Percentiles rank a stretch among this genome's conserved stretches.
phyloP scores from a whole-genome alignment of 176 grass and related monocot species.

The Tuctoria greenei region DNA sequence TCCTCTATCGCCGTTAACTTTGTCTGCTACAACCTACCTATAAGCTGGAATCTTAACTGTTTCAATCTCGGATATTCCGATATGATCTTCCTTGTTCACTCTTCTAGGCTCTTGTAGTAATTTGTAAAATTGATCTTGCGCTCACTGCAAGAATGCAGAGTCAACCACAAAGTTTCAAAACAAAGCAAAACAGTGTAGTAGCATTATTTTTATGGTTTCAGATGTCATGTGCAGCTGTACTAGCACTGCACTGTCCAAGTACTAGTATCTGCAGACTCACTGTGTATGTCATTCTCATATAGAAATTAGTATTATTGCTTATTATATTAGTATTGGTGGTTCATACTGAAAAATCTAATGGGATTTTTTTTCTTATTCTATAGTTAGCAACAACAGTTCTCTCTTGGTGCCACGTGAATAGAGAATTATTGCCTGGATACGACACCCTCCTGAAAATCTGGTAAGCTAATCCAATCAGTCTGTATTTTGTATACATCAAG shows the following conservation, averaged over 20 bases:
- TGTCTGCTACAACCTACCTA: background rate
- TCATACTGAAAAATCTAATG: slow-evolving; percentile 30
- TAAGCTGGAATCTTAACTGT: background rate
- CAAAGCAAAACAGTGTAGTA: background rate
- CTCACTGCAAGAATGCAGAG: background rate
- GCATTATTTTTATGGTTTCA: background rate
- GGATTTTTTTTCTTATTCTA: slow-evolving; percentile 34
- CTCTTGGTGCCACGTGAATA: slow-evolving; percentile 69
- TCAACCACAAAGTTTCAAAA: background rate
- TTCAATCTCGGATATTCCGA: background rate
- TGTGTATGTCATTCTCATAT: background rate
- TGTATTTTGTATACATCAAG: slow-evolving; percentile 15
- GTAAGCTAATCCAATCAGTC: slow-evolving; percentile 43
- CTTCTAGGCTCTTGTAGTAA: background rate
- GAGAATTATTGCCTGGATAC: slow-evolving; percentile 64
- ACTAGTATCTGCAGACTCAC: background rate
- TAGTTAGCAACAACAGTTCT: slow-evolving; percentile 72
- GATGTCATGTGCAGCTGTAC: background rate
- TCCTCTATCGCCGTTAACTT: background rate
- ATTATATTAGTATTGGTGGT: background rate
- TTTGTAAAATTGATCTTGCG: background rate
- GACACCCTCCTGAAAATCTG: slow-evolving; percentile 86
- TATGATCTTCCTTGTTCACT: background rate
- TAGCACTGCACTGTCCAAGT: background rate
- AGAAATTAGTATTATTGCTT: background rate